Conservation (phyloP, 2,329 filamentous ascomycete species). For the Cylindrodendrum hubeiense region DNA sequence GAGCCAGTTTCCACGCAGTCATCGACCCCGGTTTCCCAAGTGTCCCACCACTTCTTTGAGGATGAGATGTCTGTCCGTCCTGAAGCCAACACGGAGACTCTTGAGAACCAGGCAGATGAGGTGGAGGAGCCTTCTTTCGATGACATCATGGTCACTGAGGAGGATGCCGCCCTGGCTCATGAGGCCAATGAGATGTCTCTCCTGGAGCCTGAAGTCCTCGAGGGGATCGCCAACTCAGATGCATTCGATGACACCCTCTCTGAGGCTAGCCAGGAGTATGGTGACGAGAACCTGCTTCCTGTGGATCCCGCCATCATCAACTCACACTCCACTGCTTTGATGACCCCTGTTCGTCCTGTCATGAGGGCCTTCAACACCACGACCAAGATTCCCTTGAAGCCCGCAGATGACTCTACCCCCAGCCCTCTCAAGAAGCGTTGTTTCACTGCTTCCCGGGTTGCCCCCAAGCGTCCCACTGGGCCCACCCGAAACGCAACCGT, state of each 20-base stretch:
- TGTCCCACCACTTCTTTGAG: conserved; percentile 68
- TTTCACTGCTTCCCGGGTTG: conserved; percentile 63
- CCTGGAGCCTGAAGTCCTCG: conserved; percentile 57
- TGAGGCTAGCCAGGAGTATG: conserved; percentile 74
- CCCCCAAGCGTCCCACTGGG: conserved; percentile 56
- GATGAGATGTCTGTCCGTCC: conserved; percentile 66
- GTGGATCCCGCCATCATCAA: conserved; percentile 61
- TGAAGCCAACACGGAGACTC: conserved; percentile 38
- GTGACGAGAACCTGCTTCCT: conserved; percentile 73
- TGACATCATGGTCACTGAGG: conserved; percentile 62
- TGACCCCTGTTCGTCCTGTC: conserved; percentile 68
- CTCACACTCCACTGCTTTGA: conserved; percentile 50
- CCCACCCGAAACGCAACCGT: conserved; percentile 63
- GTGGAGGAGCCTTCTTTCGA: conserved; percentile 53
- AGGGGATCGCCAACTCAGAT: conserved; percentile 49
- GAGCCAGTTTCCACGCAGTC: conserved; percentile 13
- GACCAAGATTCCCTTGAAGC: conserved; percentile 81
- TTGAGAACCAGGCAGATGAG: conserved; percentile 34
- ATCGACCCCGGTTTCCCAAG: conserved; percentile 23
- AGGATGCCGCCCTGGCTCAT: conserved; percentile 68
- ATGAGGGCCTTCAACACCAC: conserved; percentile 74
- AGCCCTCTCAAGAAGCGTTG: conserved; percentile 62
- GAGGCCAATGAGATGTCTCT: conserved; percentile 73
- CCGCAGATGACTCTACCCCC: conserved; percentile 70
- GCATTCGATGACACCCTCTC: conserved; percentile 65